phyloP scores from a whole-genome alignment of 1,284 basidiomycete species.

The Somion occarium region DNA sequence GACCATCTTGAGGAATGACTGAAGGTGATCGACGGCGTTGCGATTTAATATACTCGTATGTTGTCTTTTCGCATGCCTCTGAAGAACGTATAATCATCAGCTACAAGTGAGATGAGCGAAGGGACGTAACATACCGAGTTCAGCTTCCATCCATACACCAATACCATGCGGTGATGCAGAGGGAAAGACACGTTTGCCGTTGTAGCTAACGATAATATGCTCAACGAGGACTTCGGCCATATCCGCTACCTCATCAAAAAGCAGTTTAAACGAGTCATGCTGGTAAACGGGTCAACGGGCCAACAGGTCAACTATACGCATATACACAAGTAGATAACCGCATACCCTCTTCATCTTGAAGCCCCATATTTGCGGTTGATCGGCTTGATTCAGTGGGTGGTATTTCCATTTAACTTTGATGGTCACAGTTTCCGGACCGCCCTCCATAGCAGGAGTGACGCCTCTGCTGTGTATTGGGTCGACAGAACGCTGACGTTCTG shows the following conservation, averaged over 20 bases:
- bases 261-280: constrained; percentile 55
- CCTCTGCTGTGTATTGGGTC: constrained; percentile 23
- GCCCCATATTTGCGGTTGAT: constrained; percentile 36
- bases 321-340: too few relatives aligned
- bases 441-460: constrained; percentile 11
- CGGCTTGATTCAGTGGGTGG: constrained; percentile 48
- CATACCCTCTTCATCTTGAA: constrained; percentile 59
- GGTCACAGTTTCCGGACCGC: constrained; percentile 37
- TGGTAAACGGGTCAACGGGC: too few relatives aligned
- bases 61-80: constrained; percentile 62
- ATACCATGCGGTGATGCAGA: constrained; percentile 63
- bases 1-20: constrained; percentile 12
- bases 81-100: constrained; percentile 7
- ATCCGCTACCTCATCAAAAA: constrained; percentile 63
- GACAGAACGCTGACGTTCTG: constrained; percentile 10
- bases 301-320: too few relatives aligned
- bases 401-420: constrained; percentile 58
- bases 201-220: constrained; percentile 53
- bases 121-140: constrained; percentile 47
- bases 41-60: constrained; percentile 55
- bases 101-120: background rate
- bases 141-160: constrained; percentile 59
- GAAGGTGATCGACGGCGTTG: constrained; percentile 29
- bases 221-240: constrained; percentile 42
- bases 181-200: constrained; percentile 57